Evolutionary conservation across 2,329 filamentous ascomycete genomes (phyloP).

Genomic region (Aureobasidium namibiae): DNA sequence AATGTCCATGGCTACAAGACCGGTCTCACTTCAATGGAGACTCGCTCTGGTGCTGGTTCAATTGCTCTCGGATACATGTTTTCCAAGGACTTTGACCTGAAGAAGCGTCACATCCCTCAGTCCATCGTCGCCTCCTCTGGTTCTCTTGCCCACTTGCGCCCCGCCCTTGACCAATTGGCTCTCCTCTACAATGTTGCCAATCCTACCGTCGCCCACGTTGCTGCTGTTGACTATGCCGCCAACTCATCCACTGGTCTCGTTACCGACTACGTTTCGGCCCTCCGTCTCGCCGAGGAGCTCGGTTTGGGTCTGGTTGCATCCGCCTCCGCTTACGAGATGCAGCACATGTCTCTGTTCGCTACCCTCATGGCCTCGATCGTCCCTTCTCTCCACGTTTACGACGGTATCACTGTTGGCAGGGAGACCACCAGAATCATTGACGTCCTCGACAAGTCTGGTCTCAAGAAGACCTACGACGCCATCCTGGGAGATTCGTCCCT

Average conservation of each 20-base stretch:
- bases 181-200: conserved; percentile 86
- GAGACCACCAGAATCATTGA: conserved; percentile 79
- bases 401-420: conserved; percentile 72
- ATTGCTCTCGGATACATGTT: conserved; percentile 96
- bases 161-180: conserved; percentile 83
- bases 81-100: conserved; percentile 89
- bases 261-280: conserved; percentile 74
- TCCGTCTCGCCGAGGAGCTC: conserved; percentile 79
- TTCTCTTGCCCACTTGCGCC: conserved; percentile 69
- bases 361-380: conserved; percentile 70
- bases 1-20: conserved; percentile 81
- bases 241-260: conserved; percentile 62
- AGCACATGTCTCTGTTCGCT: conserved; percentile 90
- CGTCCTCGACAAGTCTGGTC: conserved; percentile 62
- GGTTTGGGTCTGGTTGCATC: conserved; percentile 81
- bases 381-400: conserved; percentile 82
- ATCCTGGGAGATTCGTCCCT: conserved; percentile 54
- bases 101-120: conserved; percentile 86
- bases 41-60: conserved; percentile 77
- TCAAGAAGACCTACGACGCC: conserved; percentile 61
- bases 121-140: conserved; percentile 79
- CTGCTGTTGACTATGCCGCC: conserved; percentile 75
- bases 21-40: conserved; percentile 72
- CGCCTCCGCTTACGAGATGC: conserved; percentile 78
- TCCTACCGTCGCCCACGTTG: conserved; percentile 86